Evolutionary conservation across 176 grass and related monocot species (phyloP), one percentile per base, ranked within the genome.

Genomic region (Rhynchospora tenuis): DNA sequence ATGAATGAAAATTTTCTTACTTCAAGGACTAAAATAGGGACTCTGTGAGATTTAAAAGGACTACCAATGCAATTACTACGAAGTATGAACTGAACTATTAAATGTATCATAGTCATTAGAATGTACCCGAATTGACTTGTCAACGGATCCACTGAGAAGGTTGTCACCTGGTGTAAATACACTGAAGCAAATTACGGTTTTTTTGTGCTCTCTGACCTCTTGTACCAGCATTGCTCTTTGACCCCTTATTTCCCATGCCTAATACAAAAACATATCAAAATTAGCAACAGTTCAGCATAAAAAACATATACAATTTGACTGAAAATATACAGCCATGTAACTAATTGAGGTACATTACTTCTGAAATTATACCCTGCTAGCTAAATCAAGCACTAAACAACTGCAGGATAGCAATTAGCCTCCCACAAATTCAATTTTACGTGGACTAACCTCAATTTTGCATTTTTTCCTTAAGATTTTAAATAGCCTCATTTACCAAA

Each of bases 231-330:
- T 63, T 28, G 91, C 86, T 81, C 89, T 95, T 86, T 95, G 88
- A 27, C 89, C 88, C 84, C 87, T 95, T 78, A 99, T 99, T 78
- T 99, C 96, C 96, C 93, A 99, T 80, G 93, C 93, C 96, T 99
- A 82, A 79, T 43, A 59, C 45, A 48, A 54, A 28, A 55, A 29
- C 9, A 61, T 11, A 81, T 44, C 5, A 46, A 20, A 66, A 5
- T 52, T 82, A 50, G 5, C 61, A 65, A 66, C 60, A 4, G 20
- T 64, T 66, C 29, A 3, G 52, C 13, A 82, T 52, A 82, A 50
- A 63, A 64, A 26, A 66, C 24, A 50, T 55, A 76, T 1, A 61
- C 9, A 23, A 61, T 61, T n/a, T 61, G 59, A 7, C 59, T 24
- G 59, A 61, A 7, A 58, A 58, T 17, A 58, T 58, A 58, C 16